phyloP scores from a whole-genome alignment of 148 eudicot genomes.

The Salicornia ramosissima region DNA sequence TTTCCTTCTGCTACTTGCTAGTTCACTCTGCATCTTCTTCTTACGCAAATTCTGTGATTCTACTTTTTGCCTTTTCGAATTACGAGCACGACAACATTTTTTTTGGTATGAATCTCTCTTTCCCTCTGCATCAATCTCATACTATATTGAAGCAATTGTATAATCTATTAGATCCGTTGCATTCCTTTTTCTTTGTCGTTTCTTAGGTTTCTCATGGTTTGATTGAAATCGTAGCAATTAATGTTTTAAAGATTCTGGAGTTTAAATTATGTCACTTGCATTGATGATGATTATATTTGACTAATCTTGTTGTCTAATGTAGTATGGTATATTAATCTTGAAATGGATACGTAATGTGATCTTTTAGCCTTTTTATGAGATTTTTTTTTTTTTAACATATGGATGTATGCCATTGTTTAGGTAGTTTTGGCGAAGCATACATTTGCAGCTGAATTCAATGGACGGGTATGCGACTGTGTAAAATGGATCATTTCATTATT shows the following conservation, averaged over 20 bases:
- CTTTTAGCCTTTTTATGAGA: too few species aligned
- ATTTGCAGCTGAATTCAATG: conserved; percentile 19
- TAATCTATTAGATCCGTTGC: not conserved
- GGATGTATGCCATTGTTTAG: not conserved
- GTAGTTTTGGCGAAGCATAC: conserved; percentile 6
- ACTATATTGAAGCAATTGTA: too few species aligned
- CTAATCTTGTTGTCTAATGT: not conserved
- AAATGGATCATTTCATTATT: not conserved
- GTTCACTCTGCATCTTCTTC: too few species aligned
- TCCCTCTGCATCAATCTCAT: too few species aligned
- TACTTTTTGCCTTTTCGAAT: too few species aligned
- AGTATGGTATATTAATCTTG: too few species aligned
- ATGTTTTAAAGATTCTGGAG: not conserved
- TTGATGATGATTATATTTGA: not conserved
- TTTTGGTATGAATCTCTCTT: too few species aligned
- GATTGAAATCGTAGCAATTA: not conserved
- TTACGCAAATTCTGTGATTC: too few species aligned
- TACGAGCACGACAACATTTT: too few species aligned
- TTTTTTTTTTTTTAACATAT: not conserved
- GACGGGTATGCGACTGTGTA: conserved; percentile 32
- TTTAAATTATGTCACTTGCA: not conserved
- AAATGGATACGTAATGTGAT: too few species aligned
- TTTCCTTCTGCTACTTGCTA: too few species aligned
- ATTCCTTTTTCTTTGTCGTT: not conserved
- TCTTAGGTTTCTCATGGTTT: not conserved